Base-by-base conservation (phyloP, 2,329 filamentous ascomycete species). In the Colletotrichum tamarilloi region DNA sequence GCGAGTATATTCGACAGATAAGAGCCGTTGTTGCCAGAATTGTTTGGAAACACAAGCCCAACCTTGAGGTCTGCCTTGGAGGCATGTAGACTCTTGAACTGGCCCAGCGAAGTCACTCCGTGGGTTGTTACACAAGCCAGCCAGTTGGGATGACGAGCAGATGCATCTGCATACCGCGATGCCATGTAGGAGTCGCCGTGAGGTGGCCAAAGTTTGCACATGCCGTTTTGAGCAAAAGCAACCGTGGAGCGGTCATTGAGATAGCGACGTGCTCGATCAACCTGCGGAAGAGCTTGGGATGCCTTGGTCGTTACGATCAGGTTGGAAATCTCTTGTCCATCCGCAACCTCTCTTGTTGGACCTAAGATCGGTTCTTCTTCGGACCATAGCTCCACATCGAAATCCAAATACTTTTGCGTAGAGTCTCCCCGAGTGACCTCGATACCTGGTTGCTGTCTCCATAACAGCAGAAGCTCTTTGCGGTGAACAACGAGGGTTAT, bases 201-300 rank as follows among this genome's bases (percentile, higher is more conserved):
- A 8, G 88, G 88, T 28, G 88, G 88, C 88, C 88, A 90, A 19
- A 90, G 80, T 75, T 85, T 87, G 38, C 94, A 95, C 90, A 98
- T 93, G 59, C 96, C 96, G 77, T 98, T 98, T 77, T 98, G 95
- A 28, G 94, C 84, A 77, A 98, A 94, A 14, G 93, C 87, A n/a
- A 98, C 90, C 0, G 94, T 93, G n/a, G 92, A 94, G 4, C 87
- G 82, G 3, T 84, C 81, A 75, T 91, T 87, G 2, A 92, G 87
- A 65, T 97, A 89, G 1, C 89, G 82, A 7, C 89, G 85, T 16
- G 98, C 82, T 22, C 85, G 80, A 64, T 87, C 86, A 5, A 87
- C 82, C 53, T 93, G 92, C 1, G 87, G 84, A n/a, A 94, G 81
- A 0, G 94, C 93, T 49, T 89, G 84, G 3, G 89, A 84, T 0